Percentiles rank a stretch among this genome's conserved stretches.
Conservation (phyloP, 257 asterid genomes). For the Rubia yunnanensis region DNA sequence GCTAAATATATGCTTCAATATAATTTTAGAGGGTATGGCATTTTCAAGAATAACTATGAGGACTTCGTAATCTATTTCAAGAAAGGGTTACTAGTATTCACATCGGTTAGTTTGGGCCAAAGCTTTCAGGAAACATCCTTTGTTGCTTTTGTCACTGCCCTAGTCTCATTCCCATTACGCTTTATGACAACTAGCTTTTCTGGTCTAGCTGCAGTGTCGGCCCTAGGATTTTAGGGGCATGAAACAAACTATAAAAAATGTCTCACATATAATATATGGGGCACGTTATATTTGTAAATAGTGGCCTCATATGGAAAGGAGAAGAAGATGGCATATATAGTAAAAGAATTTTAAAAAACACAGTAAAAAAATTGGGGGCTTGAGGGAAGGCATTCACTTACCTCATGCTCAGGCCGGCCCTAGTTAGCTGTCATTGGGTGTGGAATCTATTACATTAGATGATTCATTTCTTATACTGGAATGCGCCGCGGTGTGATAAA, state of each 20-base stretch:
- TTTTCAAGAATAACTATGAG: slow-evolving; percentile 84
- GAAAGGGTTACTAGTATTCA: slow-evolving; percentile 61
- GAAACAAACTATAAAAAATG: too few relatives aligned
- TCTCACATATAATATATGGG: too few relatives aligned
- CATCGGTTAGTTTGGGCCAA: slow-evolving; percentile 51
- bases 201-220: too few relatives aligned
- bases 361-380: too few relatives aligned
- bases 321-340: too few relatives aligned
- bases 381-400: too few relatives aligned
- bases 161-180: slow-evolving; percentile 68
- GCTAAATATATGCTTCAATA: slow-evolving; percentile 64
- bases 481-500: slow-evolving; percentile 67
- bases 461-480: slow-evolving; percentile 66
- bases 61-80: slow-evolving; percentile 87
- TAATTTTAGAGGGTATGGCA: slow-evolving; percentile 61
- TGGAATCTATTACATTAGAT: slow-evolving; percentile 57
- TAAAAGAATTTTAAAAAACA: too few relatives aligned
- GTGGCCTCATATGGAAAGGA: too few relatives aligned
- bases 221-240: too few relatives aligned
- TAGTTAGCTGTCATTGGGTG: slow-evolving; percentile 54
- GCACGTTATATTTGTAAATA: too few relatives aligned
- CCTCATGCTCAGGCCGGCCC: too few relatives aligned
- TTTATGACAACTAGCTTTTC: slow-evolving; percentile 49
- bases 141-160: slow-evolving; percentile 54
- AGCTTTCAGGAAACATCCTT: slow-evolving; percentile 77